Evolutionary conservation across 2,329 filamentous ascomycete species (phyloP).

Genomic region (Coccinonectria pachysandricola): DNA sequence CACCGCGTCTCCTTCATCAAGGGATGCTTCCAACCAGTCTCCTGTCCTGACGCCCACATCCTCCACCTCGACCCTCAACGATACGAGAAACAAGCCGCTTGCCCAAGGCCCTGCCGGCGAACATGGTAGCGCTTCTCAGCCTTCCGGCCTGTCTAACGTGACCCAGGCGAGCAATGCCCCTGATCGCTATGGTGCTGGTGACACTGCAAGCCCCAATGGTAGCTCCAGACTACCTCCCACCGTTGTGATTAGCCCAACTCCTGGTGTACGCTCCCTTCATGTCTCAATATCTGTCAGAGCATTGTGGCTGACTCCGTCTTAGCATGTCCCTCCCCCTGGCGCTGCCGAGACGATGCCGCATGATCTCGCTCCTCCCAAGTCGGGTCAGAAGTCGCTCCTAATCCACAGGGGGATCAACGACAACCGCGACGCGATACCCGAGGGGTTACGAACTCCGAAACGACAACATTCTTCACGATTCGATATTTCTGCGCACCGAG

Average conservation of each 20-base stretch:
- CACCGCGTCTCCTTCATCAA: slow-evolving; percentile 64
- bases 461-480: slow-evolving; percentile 96
- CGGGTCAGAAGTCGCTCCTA: slow-evolving; percentile 77
- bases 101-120: slow-evolving; percentile 45
- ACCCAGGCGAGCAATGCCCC: slow-evolving; percentile 25
- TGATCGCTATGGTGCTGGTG: slow-evolving; percentile 33
- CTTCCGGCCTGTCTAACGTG: slow-evolving; percentile 27
- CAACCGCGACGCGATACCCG: slow-evolving; percentile 82
- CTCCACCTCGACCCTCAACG: slow-evolving; percentile 77
- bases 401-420: slow-evolving; percentile 78
- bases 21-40: slow-evolving; percentile 50
- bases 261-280: slow-evolving; percentile 55
- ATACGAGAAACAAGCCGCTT: slow-evolving; percentile 72
- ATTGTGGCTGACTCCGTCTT: slow-evolving; percentile 5
- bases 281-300: slow-evolving; percentile 4
- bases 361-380: slow-evolving; percentile 88
- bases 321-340: slow-evolving; percentile 85
- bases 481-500: slow-evolving; percentile 92
- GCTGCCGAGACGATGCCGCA: slow-evolving; percentile 96
- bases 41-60: slow-evolving; percentile 71
- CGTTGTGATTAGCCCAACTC: slow-evolving; percentile 89
- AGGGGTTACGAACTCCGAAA: slow-evolving; percentile 89
- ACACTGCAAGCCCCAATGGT: slow-evolving; percentile 27
- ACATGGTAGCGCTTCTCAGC: slow-evolving; percentile 30
- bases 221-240: slow-evolving; percentile 57